Evolutionary conservation across 129 eudicot genomes (phyloP).

Genomic region (Calendula officinalis): DNA sequence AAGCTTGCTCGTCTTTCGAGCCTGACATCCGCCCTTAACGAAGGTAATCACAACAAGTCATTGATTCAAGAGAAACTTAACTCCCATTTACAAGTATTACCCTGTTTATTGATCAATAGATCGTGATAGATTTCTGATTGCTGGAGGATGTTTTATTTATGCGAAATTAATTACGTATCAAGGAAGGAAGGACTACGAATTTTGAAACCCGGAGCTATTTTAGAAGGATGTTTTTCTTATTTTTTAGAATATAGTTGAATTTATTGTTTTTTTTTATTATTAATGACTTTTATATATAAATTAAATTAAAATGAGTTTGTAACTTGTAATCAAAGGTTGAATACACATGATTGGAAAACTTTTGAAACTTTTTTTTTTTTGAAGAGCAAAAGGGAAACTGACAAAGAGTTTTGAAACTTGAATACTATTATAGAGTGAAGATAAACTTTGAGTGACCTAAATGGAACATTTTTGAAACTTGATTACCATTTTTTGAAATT

Average conservation of each 20-base stretch:
- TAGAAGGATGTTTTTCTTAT: background rate
- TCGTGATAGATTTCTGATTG: background rate
- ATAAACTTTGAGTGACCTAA: too few relatives aligned
- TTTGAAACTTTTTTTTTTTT: too few relatives aligned
- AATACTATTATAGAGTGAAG: too few relatives aligned
- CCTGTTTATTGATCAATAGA: background rate
- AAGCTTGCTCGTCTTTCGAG: conserved; percentile 67
- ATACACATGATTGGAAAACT: too few relatives aligned
- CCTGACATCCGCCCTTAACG: conserved; percentile 59
- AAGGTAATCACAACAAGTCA: conserved; percentile 50
- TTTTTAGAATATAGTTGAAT: background rate
- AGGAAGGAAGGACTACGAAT: background rate
- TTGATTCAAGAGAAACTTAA: conserved; percentile 51
- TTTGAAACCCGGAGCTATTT: background rate
- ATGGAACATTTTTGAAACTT: too few relatives aligned
- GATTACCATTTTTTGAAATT: too few relatives aligned
- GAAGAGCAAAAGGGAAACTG: too few relatives aligned
- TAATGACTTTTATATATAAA: too few relatives aligned
- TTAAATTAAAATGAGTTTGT: too few relatives aligned
- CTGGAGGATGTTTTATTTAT: background rate
- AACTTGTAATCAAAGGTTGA: too few relatives aligned
- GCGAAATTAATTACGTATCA: conserved; percentile 3
- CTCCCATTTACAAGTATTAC: conserved; percentile 44
- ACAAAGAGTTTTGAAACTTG: too few relatives aligned
- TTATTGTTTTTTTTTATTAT: too few relatives aligned